These are phyloP conservation scores for Dioszegia hungarica DNA, from an alignment of 768 basidiomycete genomes.

Conservation along the genomic window DNA sequence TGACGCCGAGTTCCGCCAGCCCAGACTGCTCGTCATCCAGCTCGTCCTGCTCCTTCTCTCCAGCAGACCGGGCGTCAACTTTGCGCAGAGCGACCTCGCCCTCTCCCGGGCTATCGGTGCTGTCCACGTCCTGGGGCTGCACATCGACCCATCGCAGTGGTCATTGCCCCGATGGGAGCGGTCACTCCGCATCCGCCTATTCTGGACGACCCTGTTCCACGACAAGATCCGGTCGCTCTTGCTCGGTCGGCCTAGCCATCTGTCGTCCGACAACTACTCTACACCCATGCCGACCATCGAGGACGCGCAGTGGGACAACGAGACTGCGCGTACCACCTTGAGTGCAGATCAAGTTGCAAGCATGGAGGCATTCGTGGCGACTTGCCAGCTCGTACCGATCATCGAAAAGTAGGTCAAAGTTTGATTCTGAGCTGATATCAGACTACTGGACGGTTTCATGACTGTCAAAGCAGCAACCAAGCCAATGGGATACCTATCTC, in stretches of 20 bases:
- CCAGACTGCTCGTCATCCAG: constrained; percentile 21
- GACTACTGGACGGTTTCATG: constrained; percentile 9
- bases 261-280: constrained; percentile 9
- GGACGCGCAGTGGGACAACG: constrained; percentile 12
- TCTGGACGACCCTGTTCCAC: constrained; percentile 21
- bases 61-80: constrained; percentile 8
- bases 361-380: constrained; percentile 15
- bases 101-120: constrained; percentile 20
- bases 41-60: constrained; percentile 22
- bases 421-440: not conserved
- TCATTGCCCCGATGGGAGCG: constrained; percentile 18
- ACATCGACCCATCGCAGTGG: constrained; percentile 25
- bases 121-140: constrained; percentile 25
- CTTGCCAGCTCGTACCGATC: constrained; percentile 15
- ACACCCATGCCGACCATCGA: constrained; percentile 14
- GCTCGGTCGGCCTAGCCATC: constrained; percentile 9
- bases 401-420: constrained; percentile 6
- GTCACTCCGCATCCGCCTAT: constrained; percentile 15
- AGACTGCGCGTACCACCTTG: not conserved
- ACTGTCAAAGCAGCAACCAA: constrained; percentile 1
- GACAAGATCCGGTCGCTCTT: constrained; percentile 19
- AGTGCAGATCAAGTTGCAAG: not conserved
- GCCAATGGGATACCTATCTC: not conserved
- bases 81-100: not conserved
- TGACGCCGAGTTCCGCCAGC: constrained; percentile 30